Evolutionary conservation across 202 grass and related monocot species (phyloP).

Genomic region (Eragrostis tef): DNA sequence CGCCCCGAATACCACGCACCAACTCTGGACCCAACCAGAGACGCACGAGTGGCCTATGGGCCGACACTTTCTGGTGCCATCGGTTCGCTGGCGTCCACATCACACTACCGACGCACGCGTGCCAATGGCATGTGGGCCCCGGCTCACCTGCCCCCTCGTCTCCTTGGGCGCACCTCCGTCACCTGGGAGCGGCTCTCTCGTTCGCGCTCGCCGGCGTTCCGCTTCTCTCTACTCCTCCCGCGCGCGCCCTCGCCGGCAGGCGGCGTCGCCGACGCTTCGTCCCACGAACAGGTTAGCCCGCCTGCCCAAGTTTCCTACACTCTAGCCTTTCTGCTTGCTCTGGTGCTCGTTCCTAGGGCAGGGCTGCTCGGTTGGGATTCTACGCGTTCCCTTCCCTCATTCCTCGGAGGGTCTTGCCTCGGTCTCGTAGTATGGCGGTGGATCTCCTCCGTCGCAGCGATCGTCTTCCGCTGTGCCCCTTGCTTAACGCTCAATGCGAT

Average conservation of each 20-base stretch:
- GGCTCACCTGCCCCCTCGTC: neutral
- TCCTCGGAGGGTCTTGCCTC: too few relatives aligned
- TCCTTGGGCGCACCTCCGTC: neutral
- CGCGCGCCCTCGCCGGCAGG: neutral
- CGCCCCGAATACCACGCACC: neutral
- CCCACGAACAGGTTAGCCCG: constrained; percentile 32
- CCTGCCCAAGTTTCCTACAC: neutral
- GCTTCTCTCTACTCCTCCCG: neutral
- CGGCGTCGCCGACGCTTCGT: neutral
- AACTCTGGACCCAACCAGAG: neutral
- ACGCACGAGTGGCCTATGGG: neutral
- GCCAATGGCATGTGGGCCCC: neutral
- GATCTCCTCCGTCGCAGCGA: neutral
- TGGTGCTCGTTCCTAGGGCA: neutral
- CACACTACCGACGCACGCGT: neutral
- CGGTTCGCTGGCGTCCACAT: neutral
- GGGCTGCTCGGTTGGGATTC: neutral
- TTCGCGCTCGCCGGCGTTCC: neutral
- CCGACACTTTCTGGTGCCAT: neutral
- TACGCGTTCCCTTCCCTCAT: neutral
- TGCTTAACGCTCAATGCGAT: neutral
- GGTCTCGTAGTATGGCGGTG: neutral
- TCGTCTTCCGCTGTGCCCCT: neutral
- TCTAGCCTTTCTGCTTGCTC: neutral
- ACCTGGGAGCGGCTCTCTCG: neutral